Evolutionary conservation across 768 basidiomycete species (phyloP).

Genomic region (Mycena olivaceomarginata): DNA sequence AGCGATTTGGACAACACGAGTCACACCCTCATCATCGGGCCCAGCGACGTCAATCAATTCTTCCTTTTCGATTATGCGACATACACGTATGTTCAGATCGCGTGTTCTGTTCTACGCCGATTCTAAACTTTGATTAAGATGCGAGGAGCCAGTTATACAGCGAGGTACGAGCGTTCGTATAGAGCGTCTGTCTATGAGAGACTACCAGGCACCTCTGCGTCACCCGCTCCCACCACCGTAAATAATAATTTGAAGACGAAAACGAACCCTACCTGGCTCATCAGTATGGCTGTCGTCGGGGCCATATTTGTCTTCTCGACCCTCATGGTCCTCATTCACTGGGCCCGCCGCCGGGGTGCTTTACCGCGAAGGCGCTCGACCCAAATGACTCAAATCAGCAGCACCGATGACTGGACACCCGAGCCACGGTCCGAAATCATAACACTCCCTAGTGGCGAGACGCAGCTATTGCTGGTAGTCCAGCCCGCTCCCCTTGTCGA

Average conservation of each 20-base stretch:
- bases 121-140: neutral
- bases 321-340: neutral
- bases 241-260: neutral
- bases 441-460: neutral
- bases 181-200: no score
- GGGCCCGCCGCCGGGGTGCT: neutral
- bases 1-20: neutral
- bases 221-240: no score
- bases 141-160: neutral
- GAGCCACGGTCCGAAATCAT: neutral
- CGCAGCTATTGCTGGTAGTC: neutral
- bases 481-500: neutral
- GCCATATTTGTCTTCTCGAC: neutral
- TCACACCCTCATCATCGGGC: neutral
- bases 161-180: no score
- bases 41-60: neutral
- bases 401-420: neutral
- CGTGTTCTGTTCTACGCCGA: neutral
- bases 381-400: neutral
- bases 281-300: neutral
- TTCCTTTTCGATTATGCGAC: neutral
- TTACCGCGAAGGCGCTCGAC: neutral
- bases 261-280: neutral
- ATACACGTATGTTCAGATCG: neutral
- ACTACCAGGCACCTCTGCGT: conserved; percentile 1